A percentile compares a stretch with the other conserved stretches of the same genome.
Evolutionary conservation across 345 rosid species (phyloP).

Genomic region (Acer negundo): DNA sequence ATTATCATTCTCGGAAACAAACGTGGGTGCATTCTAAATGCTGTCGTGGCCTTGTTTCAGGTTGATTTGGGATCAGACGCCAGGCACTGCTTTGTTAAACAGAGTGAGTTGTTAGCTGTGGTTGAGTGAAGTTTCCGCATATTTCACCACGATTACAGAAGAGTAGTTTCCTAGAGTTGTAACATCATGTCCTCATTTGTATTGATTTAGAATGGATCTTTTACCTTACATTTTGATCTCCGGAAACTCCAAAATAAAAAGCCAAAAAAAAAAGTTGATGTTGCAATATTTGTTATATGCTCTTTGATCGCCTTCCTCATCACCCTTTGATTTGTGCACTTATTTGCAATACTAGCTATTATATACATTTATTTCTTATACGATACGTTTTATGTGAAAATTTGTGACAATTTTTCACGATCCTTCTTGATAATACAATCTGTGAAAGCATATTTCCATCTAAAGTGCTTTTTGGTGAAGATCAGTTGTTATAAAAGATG

Average conservation of each 20-base stretch:
- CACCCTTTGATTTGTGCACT: neutral
- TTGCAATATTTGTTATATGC: neutral
- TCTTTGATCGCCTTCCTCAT: neutral
- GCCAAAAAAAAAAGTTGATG: neutral
- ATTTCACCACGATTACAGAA: neutral
- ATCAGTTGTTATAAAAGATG: neutral
- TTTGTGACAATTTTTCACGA: neutral
- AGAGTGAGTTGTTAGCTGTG: conserved; percentile 79
- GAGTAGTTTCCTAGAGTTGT: neutral
- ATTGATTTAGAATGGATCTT: neutral
- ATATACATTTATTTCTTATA: neutral
- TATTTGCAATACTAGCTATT: neutral
- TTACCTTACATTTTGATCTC: neutral
- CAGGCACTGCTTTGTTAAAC: conserved; percentile 79
- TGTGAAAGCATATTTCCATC: neutral
- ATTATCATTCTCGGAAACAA: neutral
- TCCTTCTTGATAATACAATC: neutral
- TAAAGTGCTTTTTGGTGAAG: neutral
- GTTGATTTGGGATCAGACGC: conserved; percentile 74
- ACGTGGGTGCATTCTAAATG: neutral
- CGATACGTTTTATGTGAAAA: neutral
- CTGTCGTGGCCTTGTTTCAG: conserved; percentile 30
- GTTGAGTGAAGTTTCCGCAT: conserved; percentile 50
- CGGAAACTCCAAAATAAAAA: neutral
- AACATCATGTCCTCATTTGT: neutral